Base-by-base conservation (phyloP, 148 eudicot species). In the Limonium bicolor region DNA sequence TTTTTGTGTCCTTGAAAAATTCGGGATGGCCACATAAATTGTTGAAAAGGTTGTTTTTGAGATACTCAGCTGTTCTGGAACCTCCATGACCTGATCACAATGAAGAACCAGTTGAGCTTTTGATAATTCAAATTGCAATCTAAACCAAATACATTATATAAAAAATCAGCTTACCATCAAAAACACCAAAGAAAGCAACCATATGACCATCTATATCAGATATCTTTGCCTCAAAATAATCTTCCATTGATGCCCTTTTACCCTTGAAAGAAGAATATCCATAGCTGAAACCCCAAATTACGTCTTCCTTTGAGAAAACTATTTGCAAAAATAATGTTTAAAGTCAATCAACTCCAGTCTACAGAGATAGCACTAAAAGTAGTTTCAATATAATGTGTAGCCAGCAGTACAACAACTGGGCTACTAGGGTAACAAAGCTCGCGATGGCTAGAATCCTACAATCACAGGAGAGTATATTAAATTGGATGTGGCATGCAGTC, bases 201-300 rank as follows among this genome's bases (percentile, higher is more conserved):
- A 76, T 76, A 46, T 84, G 70, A 38, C 94, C 88, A 53, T 76
- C 62, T 27, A 84, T 72, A 57, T 73, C 81, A 5, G 78, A 66
- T 66, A 79, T 71, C 51, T 60, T 68, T 19, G 77, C 67, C 59
- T 84, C 88, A 46, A 56, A 76, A 59, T 56, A 79, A 60, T 84
- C 94, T 56, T 84, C 94, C 94, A 84, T 84, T 29, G 84, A 67
- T 14, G 80, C 61, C 38, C 94, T 64, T 54, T 79, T 79, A 3
- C 94, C 94, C 65, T 68, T 71, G 68, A 76, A 84, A 64, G 74
- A 76, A 12, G 78, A 68, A 71, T 84, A 84, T 40, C 94, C 94
- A 73, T 76, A 84, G 67, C 84, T 84, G 60, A 84, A 72, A 40
- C 46, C 46, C 64, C 40, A 63, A 52, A 42, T 71, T 69, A 29